These are phyloP conservation scores for Penicillium expansum DNA, from an alignment of 2,329 filamentous ascomycete species.

Conservation along the genomic window DNA sequence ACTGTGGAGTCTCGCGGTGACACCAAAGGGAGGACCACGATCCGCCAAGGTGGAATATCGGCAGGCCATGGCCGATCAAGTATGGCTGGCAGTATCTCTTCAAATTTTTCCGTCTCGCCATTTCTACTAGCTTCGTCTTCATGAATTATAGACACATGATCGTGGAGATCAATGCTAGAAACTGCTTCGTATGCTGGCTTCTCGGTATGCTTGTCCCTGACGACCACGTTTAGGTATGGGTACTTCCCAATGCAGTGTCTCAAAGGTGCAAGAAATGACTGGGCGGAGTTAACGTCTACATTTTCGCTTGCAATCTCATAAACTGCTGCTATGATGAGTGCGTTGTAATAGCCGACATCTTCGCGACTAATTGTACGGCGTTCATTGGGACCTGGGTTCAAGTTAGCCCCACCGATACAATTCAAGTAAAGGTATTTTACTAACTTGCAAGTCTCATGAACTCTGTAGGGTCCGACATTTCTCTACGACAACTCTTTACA, in stretches of 20 bases:
- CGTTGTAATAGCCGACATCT: slow-evolving; percentile 42
- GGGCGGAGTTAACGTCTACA: slow-evolving; percentile 16
- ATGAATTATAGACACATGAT: slow-evolving; percentile 39
- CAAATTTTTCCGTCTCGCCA: slow-evolving; percentile 17
- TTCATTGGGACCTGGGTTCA: slow-evolving; percentile 39
- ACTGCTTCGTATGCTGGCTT: slow-evolving; percentile 35
- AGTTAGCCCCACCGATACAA: neutral
- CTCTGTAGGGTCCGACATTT: neutral
- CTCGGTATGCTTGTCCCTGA: slow-evolving; percentile 39
- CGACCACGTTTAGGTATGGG: slow-evolving; percentile 38
- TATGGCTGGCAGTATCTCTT: slow-evolving; percentile 27
- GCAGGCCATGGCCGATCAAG: slow-evolving; percentile 36
- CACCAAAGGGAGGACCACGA: slow-evolving; percentile 37
- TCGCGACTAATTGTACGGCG: slow-evolving; percentile 44
- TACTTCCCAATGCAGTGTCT: slow-evolving; percentile 40
- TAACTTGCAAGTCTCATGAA: slow-evolving; percentile 6
- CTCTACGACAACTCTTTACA: neutral
- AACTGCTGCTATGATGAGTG: slow-evolving; percentile 37
- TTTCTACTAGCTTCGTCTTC: slow-evolving; percentile 2
- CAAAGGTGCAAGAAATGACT: slow-evolving; percentile 34
- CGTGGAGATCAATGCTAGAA: slow-evolving; percentile 34
- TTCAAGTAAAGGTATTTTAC: neutral
- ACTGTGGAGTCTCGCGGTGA: neutral
- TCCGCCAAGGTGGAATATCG: slow-evolving; percentile 43
- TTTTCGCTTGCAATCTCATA: slow-evolving; percentile 28